Conservation (phyloP, 2,329 filamentous ascomycete species). For the Aspergillus fructus region DNA sequence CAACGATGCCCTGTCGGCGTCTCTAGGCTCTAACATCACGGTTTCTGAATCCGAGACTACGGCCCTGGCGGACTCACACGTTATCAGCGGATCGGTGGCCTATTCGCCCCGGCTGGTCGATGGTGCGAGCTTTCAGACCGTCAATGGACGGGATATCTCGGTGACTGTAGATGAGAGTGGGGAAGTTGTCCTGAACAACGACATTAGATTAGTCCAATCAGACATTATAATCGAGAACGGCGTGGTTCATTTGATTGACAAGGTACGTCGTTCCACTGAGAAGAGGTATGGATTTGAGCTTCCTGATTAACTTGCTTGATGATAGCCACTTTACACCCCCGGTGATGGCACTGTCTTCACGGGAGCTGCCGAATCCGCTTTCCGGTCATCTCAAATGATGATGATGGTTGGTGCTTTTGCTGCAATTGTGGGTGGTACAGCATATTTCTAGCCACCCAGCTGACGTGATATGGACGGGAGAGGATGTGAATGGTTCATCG, state of each 20-base stretch:
- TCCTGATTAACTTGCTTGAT: background rate
- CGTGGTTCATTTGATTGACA: background rate
- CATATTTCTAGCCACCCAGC: too few species aligned
- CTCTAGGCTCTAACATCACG: background rate
- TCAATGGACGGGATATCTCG: background rate
- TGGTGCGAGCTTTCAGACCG: background rate
- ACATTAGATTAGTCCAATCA: background rate
- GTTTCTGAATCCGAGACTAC: background rate
- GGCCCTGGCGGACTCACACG: background rate
- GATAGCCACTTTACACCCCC: background rate
- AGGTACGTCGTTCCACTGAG: background rate
- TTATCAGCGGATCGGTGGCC: background rate
- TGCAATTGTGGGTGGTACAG: too few species aligned
- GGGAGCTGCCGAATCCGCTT: background rate
- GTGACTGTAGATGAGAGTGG: background rate
- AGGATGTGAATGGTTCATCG: too few species aligned
- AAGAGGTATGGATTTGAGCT: accelerated
- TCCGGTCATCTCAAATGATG: too few species aligned
- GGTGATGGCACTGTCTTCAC: background rate
- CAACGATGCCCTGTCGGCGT: background rate
- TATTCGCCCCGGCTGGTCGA: background rate
- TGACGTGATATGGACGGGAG: too few species aligned
- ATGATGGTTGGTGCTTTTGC: too few species aligned
- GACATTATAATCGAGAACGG: background rate
- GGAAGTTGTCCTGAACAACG: background rate